phyloP scores from a whole-genome alignment of 352 stramenopile species.

The Phytophthora agathidicida region DNA sequence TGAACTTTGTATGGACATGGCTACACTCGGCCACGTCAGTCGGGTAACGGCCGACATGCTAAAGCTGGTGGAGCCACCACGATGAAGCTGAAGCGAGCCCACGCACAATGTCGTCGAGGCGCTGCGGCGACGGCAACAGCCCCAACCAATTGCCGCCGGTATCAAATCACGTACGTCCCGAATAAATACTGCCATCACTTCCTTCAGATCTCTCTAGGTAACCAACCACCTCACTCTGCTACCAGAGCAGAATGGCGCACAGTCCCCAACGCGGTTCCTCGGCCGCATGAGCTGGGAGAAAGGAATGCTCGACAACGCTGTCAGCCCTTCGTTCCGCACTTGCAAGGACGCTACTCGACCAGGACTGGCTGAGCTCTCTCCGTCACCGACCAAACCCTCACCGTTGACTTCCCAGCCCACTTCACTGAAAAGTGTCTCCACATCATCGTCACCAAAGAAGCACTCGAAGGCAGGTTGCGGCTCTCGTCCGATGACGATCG shows the following conservation, averaged over 20 bases:
- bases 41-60: conserved; percentile 5
- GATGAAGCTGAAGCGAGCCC: not conserved
- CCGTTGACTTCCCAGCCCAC: not conserved
- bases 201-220: too few species aligned
- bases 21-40: conserved; percentile 11
- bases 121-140: not conserved
- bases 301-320: conserved; percentile 42
- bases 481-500: conserved; percentile 35
- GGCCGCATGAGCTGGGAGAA: conserved; percentile 66
- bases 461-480: not conserved
- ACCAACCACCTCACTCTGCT: not conserved
- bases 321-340: not conserved
- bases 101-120: conserved; percentile 15
- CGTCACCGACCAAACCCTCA: conserved; percentile 1
- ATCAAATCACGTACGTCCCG: conserved; percentile 13
- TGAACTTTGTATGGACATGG: conserved; percentile 1
- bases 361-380: not conserved
- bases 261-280: conserved; percentile 36
- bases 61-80: not conserved
- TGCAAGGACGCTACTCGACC: conserved; percentile 7
- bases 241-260: conserved; percentile 7
- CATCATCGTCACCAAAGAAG: conserved; percentile 10
- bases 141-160: conserved; percentile 13
- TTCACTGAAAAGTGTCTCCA: not conserved
- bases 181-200: not conserved